phyloP scores from a whole-genome alignment of 768 basidiomycete genomes.

The Termitomyces sp. region DNA sequence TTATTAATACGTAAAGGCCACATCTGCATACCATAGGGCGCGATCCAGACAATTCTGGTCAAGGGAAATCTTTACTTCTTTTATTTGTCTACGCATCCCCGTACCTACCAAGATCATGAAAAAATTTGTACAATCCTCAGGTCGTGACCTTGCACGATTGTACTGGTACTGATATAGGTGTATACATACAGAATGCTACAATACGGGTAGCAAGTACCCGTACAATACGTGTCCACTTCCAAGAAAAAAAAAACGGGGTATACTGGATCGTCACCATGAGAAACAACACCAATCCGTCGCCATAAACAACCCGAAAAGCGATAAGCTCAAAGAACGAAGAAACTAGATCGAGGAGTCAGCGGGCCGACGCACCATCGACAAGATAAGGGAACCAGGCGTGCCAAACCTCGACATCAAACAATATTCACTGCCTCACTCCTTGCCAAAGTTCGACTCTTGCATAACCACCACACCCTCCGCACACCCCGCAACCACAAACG shows the following conservation, averaged over 20 bases:
- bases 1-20: too few species aligned
- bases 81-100: too few species aligned
- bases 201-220: not conserved
- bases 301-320: not conserved
- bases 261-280: not conserved
- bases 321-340: not conserved
- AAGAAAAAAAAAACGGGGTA: not conserved
- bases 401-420: not conserved
- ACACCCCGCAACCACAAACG: slow-evolving; percentile 60
- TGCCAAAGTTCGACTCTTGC: slow-evolving; percentile 40
- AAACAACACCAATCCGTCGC: not conserved
- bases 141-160: too few species aligned
- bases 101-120: not conserved
- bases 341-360: not conserved
- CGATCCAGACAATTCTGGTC: too few species aligned
- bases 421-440: not conserved
- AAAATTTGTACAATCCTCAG: too few species aligned
- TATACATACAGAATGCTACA: not conserved
- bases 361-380: too few species aligned
- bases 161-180: not conserved
- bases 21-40: too few species aligned
- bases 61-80: too few species aligned
- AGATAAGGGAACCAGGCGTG: not conserved
- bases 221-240: not conserved
- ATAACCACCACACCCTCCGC: slow-evolving; percentile 62